A percentile compares a stretch with the other conserved stretches of the same genome.
Conservation (phyloP, 805 yeast species). For the Saturnispora sanitii region DNA sequence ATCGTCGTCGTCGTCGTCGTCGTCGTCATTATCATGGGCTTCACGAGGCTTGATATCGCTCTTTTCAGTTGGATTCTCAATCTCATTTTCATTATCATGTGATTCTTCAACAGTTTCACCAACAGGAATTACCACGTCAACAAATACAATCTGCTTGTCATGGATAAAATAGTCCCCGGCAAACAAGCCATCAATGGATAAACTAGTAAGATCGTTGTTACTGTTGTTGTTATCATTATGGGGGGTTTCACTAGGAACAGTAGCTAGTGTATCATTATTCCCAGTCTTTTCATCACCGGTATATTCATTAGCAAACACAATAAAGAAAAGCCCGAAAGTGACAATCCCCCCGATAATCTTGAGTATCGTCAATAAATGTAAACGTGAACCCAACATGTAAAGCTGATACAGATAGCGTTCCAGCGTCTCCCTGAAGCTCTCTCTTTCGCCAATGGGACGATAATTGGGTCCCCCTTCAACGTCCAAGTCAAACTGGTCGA, state of each 20-base stretch:
- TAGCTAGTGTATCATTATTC: neutral
- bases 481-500: slow-evolving; percentile 20
- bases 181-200: slow-evolving; percentile 3
- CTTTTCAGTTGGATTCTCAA: too few species aligned
- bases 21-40: neutral
- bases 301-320: neutral
- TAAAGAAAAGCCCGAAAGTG: neutral
- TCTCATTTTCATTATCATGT: neutral
- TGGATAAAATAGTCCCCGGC: neutral
- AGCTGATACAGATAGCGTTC: neutral
- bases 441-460: slow-evolving; percentile 2
- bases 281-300: neutral
- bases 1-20: neutral
- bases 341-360: neutral
- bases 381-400: neutral
- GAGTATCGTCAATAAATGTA: neutral
- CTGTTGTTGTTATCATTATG: neutral
- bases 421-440: neutral
- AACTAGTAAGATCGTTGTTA: neutral
- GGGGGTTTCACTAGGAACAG: too few species aligned
- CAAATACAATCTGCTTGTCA: neutral
- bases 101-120: neutral
- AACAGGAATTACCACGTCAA: neutral
- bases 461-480: slow-evolving; percentile 9
- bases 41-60: neutral